These are phyloP conservation scores for Phialocephala sp. DNA, from an alignment of 2,329 filamentous ascomycete genomes.

Conservation along the genomic window DNA sequence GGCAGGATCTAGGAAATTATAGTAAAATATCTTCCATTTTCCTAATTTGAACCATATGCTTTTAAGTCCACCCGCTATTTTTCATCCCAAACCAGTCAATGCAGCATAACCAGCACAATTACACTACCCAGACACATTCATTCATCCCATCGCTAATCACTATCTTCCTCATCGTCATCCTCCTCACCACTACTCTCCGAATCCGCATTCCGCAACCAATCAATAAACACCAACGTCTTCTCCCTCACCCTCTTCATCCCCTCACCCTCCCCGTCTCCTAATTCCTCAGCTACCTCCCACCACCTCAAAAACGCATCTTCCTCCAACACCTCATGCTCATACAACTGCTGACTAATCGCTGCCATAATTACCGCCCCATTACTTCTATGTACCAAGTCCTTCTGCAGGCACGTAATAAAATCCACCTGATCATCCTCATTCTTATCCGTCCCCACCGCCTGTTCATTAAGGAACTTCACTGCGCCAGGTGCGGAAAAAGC, in stretches of 20 bases:
- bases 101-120: neutral
- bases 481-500: slow-evolving; percentile 63
- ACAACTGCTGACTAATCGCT: slow-evolving; percentile 82
- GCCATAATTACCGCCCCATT: slow-evolving; percentile 74
- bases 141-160: neutral
- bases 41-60: too few relatives aligned
- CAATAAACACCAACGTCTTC: slow-evolving; percentile 79
- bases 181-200: slow-evolving; percentile 69
- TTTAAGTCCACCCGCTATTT: too few relatives aligned
- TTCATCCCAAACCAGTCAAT: too few relatives aligned
- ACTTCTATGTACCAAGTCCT: slow-evolving; percentile 70
- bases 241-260: slow-evolving; percentile 73
- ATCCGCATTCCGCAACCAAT: slow-evolving; percentile 81
- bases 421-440: slow-evolving; percentile 79
- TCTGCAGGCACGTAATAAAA: slow-evolving; percentile 81
- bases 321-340: slow-evolving; percentile 82
- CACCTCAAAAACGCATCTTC: slow-evolving; percentile 88
- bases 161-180: slow-evolving; percentile 53
- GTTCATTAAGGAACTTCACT: slow-evolving; percentile 61
- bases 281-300: slow-evolving; percentile 72
- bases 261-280: slow-evolving; percentile 67
- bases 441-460: slow-evolving; percentile 68
- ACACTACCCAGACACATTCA: slow-evolving; percentile 6
- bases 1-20: too few relatives aligned
- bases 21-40: too few relatives aligned